Percentiles rank a stretch among this genome's conserved stretches.
Conservation (phyloP, 192 early-diverging fungal genomes). For the Thoreauomyces humboldtii region DNA sequence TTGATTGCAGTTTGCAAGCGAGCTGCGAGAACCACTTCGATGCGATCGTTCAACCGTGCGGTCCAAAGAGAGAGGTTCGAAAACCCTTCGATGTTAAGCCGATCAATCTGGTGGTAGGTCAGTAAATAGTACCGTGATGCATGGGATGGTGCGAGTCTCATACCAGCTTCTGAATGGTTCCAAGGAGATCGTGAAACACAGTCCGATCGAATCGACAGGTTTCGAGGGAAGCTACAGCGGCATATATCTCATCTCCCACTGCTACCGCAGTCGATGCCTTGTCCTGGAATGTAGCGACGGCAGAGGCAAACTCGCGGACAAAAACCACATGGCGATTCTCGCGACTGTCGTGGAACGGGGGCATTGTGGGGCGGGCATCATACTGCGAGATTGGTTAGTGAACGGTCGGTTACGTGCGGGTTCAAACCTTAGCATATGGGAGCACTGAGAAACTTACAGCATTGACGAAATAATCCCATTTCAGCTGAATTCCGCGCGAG, state of each 20-base stretch:
- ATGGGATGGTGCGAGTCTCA: no score
- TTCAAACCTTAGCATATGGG: no score
- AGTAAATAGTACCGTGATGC: background rate
- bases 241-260: constrained; percentile 79
- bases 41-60: constrained; percentile 68
- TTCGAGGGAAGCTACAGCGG: constrained; percentile 78
- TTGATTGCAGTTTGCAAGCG: constrained; percentile 78
- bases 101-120: constrained; percentile 75
- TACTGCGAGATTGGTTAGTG: constrained; percentile 25
- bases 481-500: constrained; percentile 63
- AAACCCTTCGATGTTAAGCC: constrained; percentile 89
- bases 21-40: constrained; percentile 72
- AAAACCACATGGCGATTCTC: constrained; percentile 89
- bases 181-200: constrained; percentile 67
- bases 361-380: constrained; percentile 46
- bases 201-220: constrained; percentile 72
- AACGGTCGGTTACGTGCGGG: no score
- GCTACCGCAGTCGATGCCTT: constrained; percentile 83
- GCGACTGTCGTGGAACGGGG: constrained; percentile 53
- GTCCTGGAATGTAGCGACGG: constrained; percentile 92
- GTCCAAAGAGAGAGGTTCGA: constrained; percentile 94
- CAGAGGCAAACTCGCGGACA: constrained; percentile 90
- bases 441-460: no score
- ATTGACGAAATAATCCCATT: constrained; percentile 96
- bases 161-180: constrained; percentile 82